Percentiles rank a stretch among this genome's conserved stretches.
Evolutionary conservation across 805 yeast species (phyloP).

Genomic region (Starmerella khaoyaiensis): DNA sequence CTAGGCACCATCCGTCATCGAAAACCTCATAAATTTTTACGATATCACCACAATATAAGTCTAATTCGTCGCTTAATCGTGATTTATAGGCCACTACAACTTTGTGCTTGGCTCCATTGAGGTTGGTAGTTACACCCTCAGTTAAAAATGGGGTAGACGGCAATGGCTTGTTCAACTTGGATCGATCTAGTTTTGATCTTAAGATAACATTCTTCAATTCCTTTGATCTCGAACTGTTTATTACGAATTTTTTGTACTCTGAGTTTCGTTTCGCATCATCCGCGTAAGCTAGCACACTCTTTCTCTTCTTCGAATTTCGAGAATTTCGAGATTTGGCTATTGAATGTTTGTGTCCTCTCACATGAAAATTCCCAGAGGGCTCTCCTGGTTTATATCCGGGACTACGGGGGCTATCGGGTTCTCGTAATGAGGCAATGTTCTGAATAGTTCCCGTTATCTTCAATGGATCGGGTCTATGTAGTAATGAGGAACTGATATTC

Average conservation of each 20-base stretch:
- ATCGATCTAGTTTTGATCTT: no score
- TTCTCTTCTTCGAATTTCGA: not conserved
- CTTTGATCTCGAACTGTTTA: not conserved
- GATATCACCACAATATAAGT: constrained; percentile 52
- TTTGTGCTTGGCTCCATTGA: constrained; percentile 31
- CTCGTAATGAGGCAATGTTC: constrained; percentile 6
- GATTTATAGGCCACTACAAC: constrained; percentile 64
- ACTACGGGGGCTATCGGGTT: constrained; percentile 13
- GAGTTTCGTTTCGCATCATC: not conserved
- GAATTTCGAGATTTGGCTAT: not conserved
- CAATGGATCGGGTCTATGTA: not conserved
- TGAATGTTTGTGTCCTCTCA: no score
- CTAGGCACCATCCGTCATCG: constrained; percentile 95
- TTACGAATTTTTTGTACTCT: not conserved
- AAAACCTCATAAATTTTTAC: constrained; percentile 65
- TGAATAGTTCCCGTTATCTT: constrained; percentile 5
- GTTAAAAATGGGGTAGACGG: constrained; percentile 14
- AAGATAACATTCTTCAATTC: no score
- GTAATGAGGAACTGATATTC: no score
- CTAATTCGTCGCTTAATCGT: constrained; percentile 71
- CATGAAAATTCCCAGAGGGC: no score
- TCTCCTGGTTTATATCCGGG: constrained; percentile 13
- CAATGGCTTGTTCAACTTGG: constrained; percentile 21
- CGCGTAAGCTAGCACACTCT: not conserved
- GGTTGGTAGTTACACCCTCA: constrained; percentile 18